A percentile compares a stretch with the other conserved stretches of the same genome.
Conservation (phyloP, 768 basidiomycete genomes). For the Agrocybe praecox region DNA sequence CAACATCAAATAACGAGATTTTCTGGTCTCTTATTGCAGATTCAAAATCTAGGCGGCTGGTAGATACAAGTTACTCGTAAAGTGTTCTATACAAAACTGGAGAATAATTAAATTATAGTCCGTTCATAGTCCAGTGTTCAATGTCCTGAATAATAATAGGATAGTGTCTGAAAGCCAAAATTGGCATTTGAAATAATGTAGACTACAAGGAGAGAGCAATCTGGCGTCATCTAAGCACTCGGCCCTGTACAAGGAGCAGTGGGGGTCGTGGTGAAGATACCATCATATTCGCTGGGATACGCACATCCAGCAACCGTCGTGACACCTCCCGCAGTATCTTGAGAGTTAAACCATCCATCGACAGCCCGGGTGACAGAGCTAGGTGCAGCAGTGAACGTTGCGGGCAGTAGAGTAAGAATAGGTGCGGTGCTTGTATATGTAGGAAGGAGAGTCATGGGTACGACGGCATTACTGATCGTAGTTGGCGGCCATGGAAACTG, state of each 20-base stretch:
- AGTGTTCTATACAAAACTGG: conserved; percentile 1
- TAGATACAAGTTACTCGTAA: background rate
- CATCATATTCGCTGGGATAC: conserved; percentile 51
- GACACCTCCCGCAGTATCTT: conserved; percentile 49
- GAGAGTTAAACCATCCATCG: conserved; percentile 59
- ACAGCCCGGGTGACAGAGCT: conserved; percentile 43
- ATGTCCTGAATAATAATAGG: background rate
- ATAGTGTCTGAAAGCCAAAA: too few relatives aligned
- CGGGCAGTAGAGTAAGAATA: conserved; percentile 56
- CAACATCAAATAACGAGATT: too few relatives aligned
- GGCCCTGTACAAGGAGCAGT: conserved; percentile 30
- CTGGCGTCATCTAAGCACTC: conserved; percentile 1
- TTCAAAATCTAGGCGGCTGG: background rate
- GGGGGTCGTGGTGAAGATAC: conserved; percentile 19
- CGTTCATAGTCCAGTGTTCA: background rate
- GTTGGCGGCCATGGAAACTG: conserved; percentile 59
- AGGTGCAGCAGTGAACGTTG: conserved; percentile 45
- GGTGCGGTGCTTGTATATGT: conserved; percentile 67
- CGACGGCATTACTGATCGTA: conserved; percentile 41
- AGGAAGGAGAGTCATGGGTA: conserved; percentile 41
- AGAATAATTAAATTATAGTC: background rate
- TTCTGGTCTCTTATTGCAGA: background rate
- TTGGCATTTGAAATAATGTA: too few relatives aligned
- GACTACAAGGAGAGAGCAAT: background rate
- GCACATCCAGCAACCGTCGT: conserved; percentile 53